These are phyloP conservation scores for Diphasiastrum complanatum DNA, from an alignment of 83 land plant species.

Conservation along the genomic window DNA sequence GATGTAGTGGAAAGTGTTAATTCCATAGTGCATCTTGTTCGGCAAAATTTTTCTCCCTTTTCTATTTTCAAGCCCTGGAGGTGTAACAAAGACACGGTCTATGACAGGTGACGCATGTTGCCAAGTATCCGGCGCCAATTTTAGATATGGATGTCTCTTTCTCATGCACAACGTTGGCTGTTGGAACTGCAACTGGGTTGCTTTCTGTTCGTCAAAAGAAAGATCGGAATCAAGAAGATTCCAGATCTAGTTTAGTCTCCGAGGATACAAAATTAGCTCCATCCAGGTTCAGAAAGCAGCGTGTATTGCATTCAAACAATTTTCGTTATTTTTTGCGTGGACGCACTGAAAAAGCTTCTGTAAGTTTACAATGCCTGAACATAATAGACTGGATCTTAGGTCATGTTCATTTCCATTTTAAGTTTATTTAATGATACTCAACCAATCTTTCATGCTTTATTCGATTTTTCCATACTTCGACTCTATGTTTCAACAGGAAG, in stretches of 20 bases:
- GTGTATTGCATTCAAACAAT: constrained; percentile 42
- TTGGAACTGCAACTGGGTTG: constrained; percentile 70
- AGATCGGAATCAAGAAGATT: constrained; percentile 14
- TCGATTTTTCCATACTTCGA: background rate
- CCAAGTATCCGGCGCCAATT: constrained; percentile 65
- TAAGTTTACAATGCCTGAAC: constrained; percentile 9
- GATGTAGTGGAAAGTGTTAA: too few species aligned
- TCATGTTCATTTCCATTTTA: background rate
- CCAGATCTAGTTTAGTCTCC: constrained; percentile 5
- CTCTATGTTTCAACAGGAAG: constrained; percentile 31
- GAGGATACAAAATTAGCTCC: constrained; percentile 18
- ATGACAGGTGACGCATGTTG: constrained; percentile 56
- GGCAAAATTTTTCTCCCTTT: background rate
- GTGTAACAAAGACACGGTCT: background rate
- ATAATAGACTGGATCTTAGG: too few species aligned
- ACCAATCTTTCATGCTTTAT: background rate
- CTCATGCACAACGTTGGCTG: constrained; percentile 43
- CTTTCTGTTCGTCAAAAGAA: constrained; percentile 73
- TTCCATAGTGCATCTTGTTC: too few species aligned
- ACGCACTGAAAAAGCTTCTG: constrained; percentile 54
- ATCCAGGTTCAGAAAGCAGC: too few species aligned
- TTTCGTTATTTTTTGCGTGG: constrained; percentile 78
- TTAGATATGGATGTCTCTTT: constrained; percentile 70
- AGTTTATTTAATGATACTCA: constrained; percentile 7
- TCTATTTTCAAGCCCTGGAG: background rate